phyloP scores from a whole-genome alignment of 768 basidiomycete species.

The Xerocomus potaroensis region DNA sequence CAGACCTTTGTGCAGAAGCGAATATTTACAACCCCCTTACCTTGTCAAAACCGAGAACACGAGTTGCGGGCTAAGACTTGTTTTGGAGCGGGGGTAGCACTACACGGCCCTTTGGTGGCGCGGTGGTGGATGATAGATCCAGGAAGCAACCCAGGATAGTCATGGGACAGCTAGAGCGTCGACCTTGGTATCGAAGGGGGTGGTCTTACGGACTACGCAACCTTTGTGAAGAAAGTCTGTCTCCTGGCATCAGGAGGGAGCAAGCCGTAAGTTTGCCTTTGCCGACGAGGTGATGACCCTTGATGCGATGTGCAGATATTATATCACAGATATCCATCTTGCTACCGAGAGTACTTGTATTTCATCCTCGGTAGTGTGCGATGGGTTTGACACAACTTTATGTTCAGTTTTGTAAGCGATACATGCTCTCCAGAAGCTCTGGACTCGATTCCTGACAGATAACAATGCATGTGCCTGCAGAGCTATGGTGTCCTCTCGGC shows the following conservation, averaged over 20 bases:
- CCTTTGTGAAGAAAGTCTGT: slow-evolving; percentile 36
- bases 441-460: slow-evolving; percentile 24
- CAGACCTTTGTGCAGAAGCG: slow-evolving; percentile 29
- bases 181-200: slow-evolving; percentile 80
- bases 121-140: slow-evolving; percentile 37
- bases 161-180: slow-evolving; percentile 34
- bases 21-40: slow-evolving; percentile 5
- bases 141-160: not conserved
- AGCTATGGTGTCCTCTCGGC: slow-evolving; percentile 54
- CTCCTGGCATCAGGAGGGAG: slow-evolving; percentile 21
- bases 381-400: slow-evolving; percentile 70
- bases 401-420: slow-evolving; percentile 54
- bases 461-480: slow-evolving; percentile 41
- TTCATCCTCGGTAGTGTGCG: slow-evolving; percentile 52
- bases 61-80: slow-evolving; percentile 36
- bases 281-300: not conserved
- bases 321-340: slow-evolving; percentile 43
- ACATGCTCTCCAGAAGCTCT: not conserved
- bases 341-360: slow-evolving; percentile 45
- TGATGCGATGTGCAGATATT: slow-evolving; percentile 42
- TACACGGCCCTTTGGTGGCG: slow-evolving; percentile 42
- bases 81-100: slow-evolving; percentile 44
- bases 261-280: slow-evolving; percentile 15
- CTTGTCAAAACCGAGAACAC: slow-evolving; percentile 1
- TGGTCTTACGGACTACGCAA: slow-evolving; percentile 41